Evolutionary conservation across 192 early-diverging fungal genomes (phyloP), one percentile per base, ranked within the genome.

Genomic region (Geranomyces variabilis): DNA sequence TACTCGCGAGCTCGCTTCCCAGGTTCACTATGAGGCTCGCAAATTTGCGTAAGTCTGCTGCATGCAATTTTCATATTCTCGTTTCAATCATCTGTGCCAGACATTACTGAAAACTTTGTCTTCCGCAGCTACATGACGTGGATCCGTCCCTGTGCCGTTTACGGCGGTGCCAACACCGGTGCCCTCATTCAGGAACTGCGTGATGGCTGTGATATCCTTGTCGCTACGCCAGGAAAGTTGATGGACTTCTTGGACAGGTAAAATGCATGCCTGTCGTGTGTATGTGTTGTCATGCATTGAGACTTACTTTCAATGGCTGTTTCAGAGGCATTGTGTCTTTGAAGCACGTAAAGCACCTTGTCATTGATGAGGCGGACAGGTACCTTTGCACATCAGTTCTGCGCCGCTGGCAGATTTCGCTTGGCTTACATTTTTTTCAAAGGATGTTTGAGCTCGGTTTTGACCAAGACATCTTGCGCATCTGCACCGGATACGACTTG

Each of bases 371-470:
- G 80, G 94, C 94, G 2, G 94, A 96, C 77, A 88, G 95, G 74
- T 70, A 31, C 12, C n/a, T 17, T 24, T 0, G 7, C 36, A n/a
- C n/a, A n/a, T n/a, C n/a, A n/a, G n/a, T n/a, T n/a, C n/a, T n/a
- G n/a, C 24, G 29, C n/a, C 58, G 19, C 29, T 60, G 15, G 14
- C 15, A 0, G 15, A 60, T 60, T 28, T 1, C 14, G 26, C n/a
- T n/a, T n/a, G n/a, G n/a, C n/a, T n/a, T n/a, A n/a, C n/a, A 10
- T 53, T 53, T 9, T 3, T 17, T 6, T 26, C 7, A 19, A 17
- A 70, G 68, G 17, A 93, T 97, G 93, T 95, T 97, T 77, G 95
- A 97, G 72, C 92, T 94, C 89, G 95, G 94, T 17, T 97, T 97
- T 70, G 93, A 93, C 67, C 92, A 93, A 36, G 91, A 90, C 73